phyloP scores from a whole-genome alignment of 2,329 filamentous ascomycete genomes.

The Cercospora citrullina region DNA sequence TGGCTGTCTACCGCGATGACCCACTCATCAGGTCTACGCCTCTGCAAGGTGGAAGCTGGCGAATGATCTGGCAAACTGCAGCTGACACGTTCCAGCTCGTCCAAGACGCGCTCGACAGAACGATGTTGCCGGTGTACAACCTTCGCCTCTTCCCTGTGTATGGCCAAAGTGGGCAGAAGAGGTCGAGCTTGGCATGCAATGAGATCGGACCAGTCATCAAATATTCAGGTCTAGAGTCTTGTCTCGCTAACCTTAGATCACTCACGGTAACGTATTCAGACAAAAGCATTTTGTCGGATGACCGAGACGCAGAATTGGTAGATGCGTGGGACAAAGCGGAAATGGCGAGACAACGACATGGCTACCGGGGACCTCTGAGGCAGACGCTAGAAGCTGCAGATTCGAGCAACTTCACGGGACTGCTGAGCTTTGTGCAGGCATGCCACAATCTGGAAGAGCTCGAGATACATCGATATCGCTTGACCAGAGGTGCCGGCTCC shows the following conservation, averaged over 20 bases:
- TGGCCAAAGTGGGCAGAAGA: not conserved
- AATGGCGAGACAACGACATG: not conserved
- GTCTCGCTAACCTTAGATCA: slow-evolving; percentile 5
- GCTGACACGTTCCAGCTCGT: slow-evolving; percentile 12
- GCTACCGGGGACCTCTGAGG: not conserved
- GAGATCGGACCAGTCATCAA: slow-evolving; percentile 4
- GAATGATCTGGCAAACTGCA: slow-evolving; percentile 12
- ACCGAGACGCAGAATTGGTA: slow-evolving; percentile 5
- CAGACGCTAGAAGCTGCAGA: not conserved
- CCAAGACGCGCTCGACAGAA: slow-evolving; percentile 5
- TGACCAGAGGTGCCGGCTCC: not conserved
- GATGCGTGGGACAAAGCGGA: slow-evolving; percentile 4
- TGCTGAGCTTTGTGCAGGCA: slow-evolving; percentile 7
- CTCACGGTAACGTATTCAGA: slow-evolving; percentile 8
- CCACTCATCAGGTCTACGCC: slow-evolving; percentile 27
- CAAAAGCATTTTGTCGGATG: not conserved
- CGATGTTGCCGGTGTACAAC: not conserved
- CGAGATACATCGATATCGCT: slow-evolving; percentile 5
- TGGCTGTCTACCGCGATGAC: slow-evolving; percentile 3
- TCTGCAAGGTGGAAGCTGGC: slow-evolving; percentile 55
- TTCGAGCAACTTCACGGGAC: slow-evolving; percentile 2
- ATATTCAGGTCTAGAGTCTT: slow-evolving; percentile 5
- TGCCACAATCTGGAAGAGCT: slow-evolving; percentile 1
- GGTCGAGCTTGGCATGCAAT: slow-evolving; percentile 6
- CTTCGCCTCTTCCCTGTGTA: slow-evolving; percentile 4